Percentiles rank a stretch among this genome's conserved stretches.
Conservation (phyloP, 2,329 filamentous ascomycete genomes). For the Fusarium liriodendri region DNA sequence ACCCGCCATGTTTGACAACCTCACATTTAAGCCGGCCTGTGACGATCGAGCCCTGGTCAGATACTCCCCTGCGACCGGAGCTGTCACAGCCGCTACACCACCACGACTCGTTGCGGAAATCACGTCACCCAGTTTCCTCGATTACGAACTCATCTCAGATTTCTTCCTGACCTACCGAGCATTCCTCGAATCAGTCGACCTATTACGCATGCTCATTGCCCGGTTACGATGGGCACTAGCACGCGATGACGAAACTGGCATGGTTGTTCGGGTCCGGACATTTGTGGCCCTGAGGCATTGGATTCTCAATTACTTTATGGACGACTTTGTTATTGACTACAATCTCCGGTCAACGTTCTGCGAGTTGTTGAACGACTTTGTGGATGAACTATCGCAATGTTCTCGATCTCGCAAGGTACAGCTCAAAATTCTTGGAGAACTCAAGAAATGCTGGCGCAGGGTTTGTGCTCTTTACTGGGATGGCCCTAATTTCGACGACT, state of each 20-base stretch:
- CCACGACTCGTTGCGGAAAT: slow-evolving; percentile 94
- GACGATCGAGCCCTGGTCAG: slow-evolving; percentile 86
- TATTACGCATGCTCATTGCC: slow-evolving; percentile 86
- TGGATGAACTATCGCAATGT: slow-evolving; percentile 64
- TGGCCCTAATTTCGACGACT: slow-evolving; percentile 72
- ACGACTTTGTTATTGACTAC: slow-evolving; percentile 88
- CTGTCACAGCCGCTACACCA: slow-evolving; percentile 90
- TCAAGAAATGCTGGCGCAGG: slow-evolving; percentile 97
- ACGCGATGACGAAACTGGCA: slow-evolving; percentile 83
- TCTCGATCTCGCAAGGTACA: slow-evolving; percentile 62
- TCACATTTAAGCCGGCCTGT: slow-evolving; percentile 81
- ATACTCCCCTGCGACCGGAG: slow-evolving; percentile 76
- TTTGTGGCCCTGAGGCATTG: slow-evolving; percentile 97
- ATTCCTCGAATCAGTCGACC: slow-evolving; percentile 81
- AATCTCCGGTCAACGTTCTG: slow-evolving; percentile 83
- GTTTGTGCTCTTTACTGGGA: slow-evolving; percentile 94
- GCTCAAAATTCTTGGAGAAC: slow-evolving; percentile 88
- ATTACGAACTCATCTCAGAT: slow-evolving; percentile 96
- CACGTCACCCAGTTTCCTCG: slow-evolving; percentile 93
- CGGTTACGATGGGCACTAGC: slow-evolving; percentile 88
- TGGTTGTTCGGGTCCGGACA: slow-evolving; percentile 93
- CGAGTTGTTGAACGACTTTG: slow-evolving; percentile 77
- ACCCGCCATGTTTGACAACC: slow-evolving; percentile 83
- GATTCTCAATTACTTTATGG: slow-evolving; percentile 97
- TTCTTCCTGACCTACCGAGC: slow-evolving; percentile 96